phyloP scores from a whole-genome alignment of 192 early-diverging fungal genomes.

The Haplosporangium gracile region DNA sequence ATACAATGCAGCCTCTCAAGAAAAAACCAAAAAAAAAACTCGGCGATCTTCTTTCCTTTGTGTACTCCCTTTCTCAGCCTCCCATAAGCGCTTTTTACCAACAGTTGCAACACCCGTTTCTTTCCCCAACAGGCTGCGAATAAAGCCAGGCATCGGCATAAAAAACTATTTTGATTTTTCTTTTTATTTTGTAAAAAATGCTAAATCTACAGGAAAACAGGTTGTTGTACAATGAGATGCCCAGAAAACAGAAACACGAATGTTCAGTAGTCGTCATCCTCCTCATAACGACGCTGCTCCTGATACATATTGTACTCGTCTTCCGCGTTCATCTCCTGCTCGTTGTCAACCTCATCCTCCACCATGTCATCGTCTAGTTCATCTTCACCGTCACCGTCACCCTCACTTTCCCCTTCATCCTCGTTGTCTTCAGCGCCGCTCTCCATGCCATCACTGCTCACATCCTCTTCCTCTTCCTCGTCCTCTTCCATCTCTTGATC shows the following conservation, averaged over 20 bases:
- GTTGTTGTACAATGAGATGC: background rate
- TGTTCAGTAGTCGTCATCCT: constrained; percentile 6
- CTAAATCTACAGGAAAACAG: background rate
- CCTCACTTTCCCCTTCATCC: constrained; percentile 25
- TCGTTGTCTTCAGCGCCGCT: constrained; percentile 13
- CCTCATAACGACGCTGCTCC: constrained; percentile 9
- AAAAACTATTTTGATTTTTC: background rate
- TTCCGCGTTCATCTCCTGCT: constrained; percentile 15
- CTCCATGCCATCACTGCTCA: background rate
- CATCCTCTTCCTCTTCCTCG: constrained; percentile 56
- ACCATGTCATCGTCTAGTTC: background rate
- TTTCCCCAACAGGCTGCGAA: background rate
- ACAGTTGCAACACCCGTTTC: too few species aligned
- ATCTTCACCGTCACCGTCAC: background rate
- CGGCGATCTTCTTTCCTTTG: too few species aligned
- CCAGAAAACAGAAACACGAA: background rate
- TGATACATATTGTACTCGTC: constrained; percentile 16
- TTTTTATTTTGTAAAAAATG: background rate
- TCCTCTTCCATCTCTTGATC: constrained; percentile 48
- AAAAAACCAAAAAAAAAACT: too few species aligned
- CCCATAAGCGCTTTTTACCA: too few species aligned
- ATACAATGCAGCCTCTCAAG: too few species aligned
- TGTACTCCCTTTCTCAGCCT: too few species aligned
- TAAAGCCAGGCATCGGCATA: background rate
- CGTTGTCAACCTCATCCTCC: constrained; percentile 2